phyloP scores from a whole-genome alignment of 2,329 filamentous ascomycete genomes.

The Rhynchosporium agropyri region DNA sequence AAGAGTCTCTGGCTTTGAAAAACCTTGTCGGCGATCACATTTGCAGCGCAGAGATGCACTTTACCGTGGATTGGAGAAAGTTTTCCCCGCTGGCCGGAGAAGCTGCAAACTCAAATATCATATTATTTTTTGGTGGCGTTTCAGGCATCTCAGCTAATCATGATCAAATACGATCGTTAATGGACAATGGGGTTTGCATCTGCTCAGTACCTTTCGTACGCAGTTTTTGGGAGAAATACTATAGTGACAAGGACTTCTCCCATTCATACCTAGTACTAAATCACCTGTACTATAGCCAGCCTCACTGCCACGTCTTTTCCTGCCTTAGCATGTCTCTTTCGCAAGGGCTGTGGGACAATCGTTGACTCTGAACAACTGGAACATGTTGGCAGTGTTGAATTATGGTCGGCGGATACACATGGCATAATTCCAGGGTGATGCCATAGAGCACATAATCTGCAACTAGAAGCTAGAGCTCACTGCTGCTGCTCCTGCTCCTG shows the following conservation, averaged over 20 bases:
- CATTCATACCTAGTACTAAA: background rate
- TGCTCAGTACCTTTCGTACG: background rate
- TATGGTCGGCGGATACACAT: conserved; percentile 13
- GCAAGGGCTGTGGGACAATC: background rate
- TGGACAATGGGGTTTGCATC: background rate
- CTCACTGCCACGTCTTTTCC: background rate
- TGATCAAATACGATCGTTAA: background rate
- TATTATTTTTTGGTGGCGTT: background rate
- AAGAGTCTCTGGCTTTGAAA: conserved; percentile 26
- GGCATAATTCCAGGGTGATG: conserved; percentile 39
- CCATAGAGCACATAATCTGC: conserved; percentile 31
- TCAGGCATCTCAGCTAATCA: background rate
- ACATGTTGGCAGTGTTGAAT: too few species aligned
- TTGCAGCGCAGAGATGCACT: conserved; percentile 23
- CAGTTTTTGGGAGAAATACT: background rate
- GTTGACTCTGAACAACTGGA: background rate
- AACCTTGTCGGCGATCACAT: conserved; percentile 28
- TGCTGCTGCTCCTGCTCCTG: background rate
- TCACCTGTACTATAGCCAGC: background rate
- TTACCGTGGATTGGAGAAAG: conserved; percentile 9
- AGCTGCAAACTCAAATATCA: conserved; percentile 4
- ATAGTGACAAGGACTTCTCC: background rate
- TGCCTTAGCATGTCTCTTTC: background rate
- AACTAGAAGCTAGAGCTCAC: conserved; percentile 23
- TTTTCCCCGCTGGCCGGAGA: conserved; percentile 3